Base-by-base conservation (phyloP, 352 stramenopile genomes). In the Phytopythium helicoides region DNA sequence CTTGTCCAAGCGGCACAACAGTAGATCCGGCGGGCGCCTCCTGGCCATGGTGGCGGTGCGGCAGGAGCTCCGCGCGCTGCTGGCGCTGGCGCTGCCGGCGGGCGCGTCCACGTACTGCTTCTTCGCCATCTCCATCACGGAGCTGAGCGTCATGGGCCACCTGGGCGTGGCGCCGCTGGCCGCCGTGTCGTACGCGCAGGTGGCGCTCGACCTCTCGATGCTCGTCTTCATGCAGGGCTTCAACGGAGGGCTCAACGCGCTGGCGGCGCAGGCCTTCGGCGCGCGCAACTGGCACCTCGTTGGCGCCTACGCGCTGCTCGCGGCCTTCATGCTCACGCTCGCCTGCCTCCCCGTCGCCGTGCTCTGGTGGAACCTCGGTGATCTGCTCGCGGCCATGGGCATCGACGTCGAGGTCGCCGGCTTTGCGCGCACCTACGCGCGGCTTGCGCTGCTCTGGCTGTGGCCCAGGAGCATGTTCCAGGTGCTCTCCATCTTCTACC, bases 261-360 rank as follows among this genome's bases (percentile, higher is more conserved):
- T 96, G 18, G 89, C 73, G 56, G 91, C 81, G 40, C 86, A 96
- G 52, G 86, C 86, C 19, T 91, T 93, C 41, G 87, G 87, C 16
- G 83, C 85, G 47, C 86, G 86, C 47, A 94, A 95, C 64, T 92
- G 71, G 44, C 61, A 81, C 15, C 47, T 95, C 19, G 54, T 92
- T n/a, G 74, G 67, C 23, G 67, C 80, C 47, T 92, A 88, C 58
- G 68, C 69, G 41, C 68, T 87, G 65, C 64, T 86, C 54, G 83
- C 71, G 44, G 66, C 59, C 49, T 68, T 86, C 44, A 56, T 81
- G 51, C 64, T 88, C 34, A 86, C 81, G 21, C 31, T 92, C 41
- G 60, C 71, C 47, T 89, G 76, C 35, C 58, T 92, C 9, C 82
- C 82, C 14, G 64, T 95, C 47, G 76, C 56, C 10, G 31, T 92